Evolutionary conservation across 2,329 filamentous ascomycete species (phyloP).

Genomic region (Bisporella sp.): DNA sequence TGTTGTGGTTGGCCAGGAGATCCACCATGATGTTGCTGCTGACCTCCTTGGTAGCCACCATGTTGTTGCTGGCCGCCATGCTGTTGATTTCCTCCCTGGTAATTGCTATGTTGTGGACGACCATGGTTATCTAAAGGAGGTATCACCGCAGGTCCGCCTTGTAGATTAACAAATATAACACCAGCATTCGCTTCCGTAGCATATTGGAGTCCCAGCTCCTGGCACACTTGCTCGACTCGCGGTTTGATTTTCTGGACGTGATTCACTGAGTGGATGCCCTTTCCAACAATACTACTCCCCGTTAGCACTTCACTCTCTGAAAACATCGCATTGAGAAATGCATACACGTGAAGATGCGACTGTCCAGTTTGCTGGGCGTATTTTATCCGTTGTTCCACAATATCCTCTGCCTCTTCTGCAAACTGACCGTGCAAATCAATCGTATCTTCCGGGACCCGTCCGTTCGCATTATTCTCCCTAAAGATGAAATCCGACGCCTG

Average conservation of each 20-base stretch:
- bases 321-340: background rate
- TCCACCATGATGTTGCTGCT: constrained; percentile 35
- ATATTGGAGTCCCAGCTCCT: constrained; percentile 75
- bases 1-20: constrained; percentile 37
- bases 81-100: constrained; percentile 34
- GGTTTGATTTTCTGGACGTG: constrained; percentile 94
- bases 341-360: constrained; percentile 74
- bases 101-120: constrained; percentile 37
- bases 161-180: constrained; percentile 79
- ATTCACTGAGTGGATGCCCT: constrained; percentile 77
- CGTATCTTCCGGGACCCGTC: constrained; percentile 68
- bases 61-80: constrained; percentile 27
- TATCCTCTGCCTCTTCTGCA: constrained; percentile 89
- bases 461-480: constrained; percentile 81
- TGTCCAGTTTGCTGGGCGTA: constrained; percentile 69
- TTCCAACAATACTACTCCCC: constrained; percentile 68
- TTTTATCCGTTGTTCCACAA: constrained; percentile 78
- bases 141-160: constrained; percentile 57
- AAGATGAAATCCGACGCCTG: constrained; percentile 94
- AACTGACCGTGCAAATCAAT: constrained; percentile 94
- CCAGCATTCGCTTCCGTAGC: constrained; percentile 84
- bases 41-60: constrained; percentile 24
- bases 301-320: background rate
- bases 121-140: constrained; percentile 36
- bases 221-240: constrained; percentile 82